phyloP scores from a whole-genome alignment of 805 yeast genomes.

The Wickerhamiella hasegawae region DNA sequence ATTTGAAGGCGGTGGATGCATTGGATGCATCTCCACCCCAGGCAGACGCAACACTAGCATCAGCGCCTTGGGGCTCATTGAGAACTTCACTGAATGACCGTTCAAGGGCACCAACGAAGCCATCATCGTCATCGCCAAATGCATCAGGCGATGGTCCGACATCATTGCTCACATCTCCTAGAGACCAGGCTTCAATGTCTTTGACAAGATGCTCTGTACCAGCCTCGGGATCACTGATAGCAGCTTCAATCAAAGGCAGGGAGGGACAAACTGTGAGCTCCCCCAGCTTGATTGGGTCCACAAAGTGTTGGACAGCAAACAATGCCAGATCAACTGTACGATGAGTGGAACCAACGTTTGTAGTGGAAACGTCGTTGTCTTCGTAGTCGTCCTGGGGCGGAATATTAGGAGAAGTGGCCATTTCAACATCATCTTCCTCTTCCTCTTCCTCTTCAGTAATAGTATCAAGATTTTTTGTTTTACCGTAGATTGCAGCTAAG shows the following conservation, averaged over 20 bases:
- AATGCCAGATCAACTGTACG: neutral
- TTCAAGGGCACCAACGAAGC: conserved; percentile 16
- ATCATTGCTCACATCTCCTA: conserved; percentile 5
- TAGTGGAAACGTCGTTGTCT: neutral
- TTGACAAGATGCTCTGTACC: conserved; percentile 9
- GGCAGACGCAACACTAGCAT: neutral
- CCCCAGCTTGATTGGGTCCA: neutral
- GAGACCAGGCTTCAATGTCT: conserved; percentile 12
- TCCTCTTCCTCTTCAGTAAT: conserved; percentile 10
- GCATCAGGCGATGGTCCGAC: neutral
- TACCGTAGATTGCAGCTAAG: conserved; percentile 5
- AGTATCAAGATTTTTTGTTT: conserved; percentile 1
- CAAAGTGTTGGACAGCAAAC: neutral
- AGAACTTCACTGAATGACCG: neutral
- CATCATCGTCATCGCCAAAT: conserved; percentile 1
- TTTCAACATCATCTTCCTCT: conserved; percentile 25
- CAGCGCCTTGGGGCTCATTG: too few relatives aligned
- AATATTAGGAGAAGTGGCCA: neutral
- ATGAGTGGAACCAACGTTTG: neutral
- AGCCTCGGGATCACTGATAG: conserved; percentile 10
- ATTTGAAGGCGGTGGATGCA: neutral
- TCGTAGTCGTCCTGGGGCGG: neutral
- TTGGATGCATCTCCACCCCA: neutral
- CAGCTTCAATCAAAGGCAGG: conserved; percentile 7
- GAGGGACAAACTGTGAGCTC: conserved; percentile 1